A percentile compares a stretch with the other conserved stretches of the same genome.
phyloP scores from a whole-genome alignment of 805 yeast genomes.

The Lipomyces lipofer region DNA sequence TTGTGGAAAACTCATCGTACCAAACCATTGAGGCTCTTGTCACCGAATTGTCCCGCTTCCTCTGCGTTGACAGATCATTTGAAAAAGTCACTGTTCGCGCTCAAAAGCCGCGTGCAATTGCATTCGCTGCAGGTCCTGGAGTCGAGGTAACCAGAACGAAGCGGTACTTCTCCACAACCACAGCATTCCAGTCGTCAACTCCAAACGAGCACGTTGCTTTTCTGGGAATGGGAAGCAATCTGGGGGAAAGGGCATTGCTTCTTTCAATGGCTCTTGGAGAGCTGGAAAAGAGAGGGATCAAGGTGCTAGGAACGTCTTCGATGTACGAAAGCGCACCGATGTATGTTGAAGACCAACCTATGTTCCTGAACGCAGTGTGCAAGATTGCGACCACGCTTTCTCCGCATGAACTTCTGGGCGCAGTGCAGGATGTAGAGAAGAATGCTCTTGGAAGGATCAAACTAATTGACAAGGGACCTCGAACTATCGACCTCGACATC shows the following conservation, averaged over 20 bases:
- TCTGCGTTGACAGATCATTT: constrained; percentile 48
- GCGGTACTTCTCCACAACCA: constrained; percentile 22
- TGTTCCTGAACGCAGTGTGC: constrained; percentile 81
- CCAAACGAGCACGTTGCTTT: constrained; percentile 46
- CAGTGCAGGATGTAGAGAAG: constrained; percentile 77
- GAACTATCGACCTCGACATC: constrained; percentile 88
- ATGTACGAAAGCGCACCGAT: constrained; percentile 88
- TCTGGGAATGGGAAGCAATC: constrained; percentile 87
- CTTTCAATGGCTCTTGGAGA: constrained; percentile 56
- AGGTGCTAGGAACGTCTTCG: constrained; percentile 65
- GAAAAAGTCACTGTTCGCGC: constrained; percentile 58
- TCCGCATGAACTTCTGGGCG: constrained; percentile 64
- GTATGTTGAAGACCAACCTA: constrained; percentile 79
- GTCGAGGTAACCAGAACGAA: constrained; percentile 62
- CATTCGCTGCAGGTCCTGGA: constrained; percentile 87
- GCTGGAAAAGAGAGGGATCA: constrained; percentile 47
- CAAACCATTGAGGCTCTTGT: constrained; percentile 94
- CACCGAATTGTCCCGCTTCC: constrained; percentile 62
- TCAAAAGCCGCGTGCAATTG: constrained; percentile 84
- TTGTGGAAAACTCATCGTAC: constrained; percentile 74
- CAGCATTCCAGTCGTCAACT: neutral
- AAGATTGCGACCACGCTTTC: constrained; percentile 58
- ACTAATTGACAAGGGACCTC: constrained; percentile 84
- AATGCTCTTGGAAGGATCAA: constrained; percentile 69
- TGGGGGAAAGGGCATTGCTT: constrained; percentile 68